A percentile compares a stretch with the other conserved stretches of the same genome.
Evolutionary conservation across 2,329 filamentous ascomycete genomes (phyloP).

Genomic region (Phyllosticta ampelicida): DNA sequence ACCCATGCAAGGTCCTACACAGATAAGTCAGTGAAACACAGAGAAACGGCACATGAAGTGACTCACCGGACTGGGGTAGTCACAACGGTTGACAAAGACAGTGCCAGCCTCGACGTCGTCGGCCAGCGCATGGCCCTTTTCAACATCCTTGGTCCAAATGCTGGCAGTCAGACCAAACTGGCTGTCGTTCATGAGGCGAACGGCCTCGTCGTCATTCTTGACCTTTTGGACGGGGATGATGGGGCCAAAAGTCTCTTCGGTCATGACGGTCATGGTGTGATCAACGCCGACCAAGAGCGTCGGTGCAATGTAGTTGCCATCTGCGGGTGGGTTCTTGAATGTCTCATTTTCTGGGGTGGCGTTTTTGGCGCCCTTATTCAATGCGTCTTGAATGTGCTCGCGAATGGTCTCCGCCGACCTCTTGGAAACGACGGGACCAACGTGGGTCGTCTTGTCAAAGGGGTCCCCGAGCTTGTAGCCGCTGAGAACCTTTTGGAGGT

Average conservation of each 20-base stretch:
- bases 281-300: constrained; percentile 70
- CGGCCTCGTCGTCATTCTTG: constrained; percentile 65
- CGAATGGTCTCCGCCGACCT: constrained; percentile 65
- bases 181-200: constrained; percentile 85
- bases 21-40: constrained; percentile 18
- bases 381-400: constrained; percentile 69
- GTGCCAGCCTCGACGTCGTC: constrained; percentile 84
- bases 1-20: constrained; percentile 83
- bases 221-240: constrained; percentile 88
- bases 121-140: constrained; percentile 62
- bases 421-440: constrained; percentile 83
- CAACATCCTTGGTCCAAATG: constrained; percentile 87
- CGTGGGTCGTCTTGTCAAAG: constrained; percentile 62
- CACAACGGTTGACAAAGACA: constrained; percentile 90
- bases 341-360: constrained; percentile 71
- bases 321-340: constrained; percentile 60
- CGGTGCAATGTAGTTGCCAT: constrained; percentile 81
- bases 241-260: constrained; percentile 88
- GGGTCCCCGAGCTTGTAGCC: constrained; percentile 85
- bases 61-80: constrained; percentile 83
- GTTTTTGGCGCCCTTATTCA: constrained; percentile 74
- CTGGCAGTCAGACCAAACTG: constrained; percentile 92
- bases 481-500: constrained; percentile 65
- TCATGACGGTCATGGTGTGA: constrained; percentile 82
- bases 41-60: constrained; percentile 12